Evolutionary conservation across 306 rosid genomes (phyloP).

Genomic region (Cicer pinnatifidum): DNA sequence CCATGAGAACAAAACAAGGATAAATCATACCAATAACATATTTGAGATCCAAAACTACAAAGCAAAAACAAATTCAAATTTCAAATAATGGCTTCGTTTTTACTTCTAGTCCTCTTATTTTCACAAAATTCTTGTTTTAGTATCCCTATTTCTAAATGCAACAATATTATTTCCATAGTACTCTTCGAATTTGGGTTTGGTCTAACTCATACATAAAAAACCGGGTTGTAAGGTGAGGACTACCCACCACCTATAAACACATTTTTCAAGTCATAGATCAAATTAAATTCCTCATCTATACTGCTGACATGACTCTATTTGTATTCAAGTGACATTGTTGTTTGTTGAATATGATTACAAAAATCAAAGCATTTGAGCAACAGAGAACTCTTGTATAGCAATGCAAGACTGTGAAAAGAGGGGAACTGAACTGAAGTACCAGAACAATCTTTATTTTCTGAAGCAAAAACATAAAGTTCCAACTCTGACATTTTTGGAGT

Average conservation of each 20-base stretch:
- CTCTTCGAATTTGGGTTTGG: no score
- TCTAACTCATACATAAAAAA: no score
- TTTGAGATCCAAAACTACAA: constrained; percentile 42
- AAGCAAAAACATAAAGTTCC: neutral
- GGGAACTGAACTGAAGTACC: neutral
- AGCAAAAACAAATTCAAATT: constrained; percentile 29
- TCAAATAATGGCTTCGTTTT: neutral
- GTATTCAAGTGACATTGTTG: constrained; percentile 6
- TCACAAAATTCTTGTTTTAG: neutral
- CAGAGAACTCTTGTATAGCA: constrained; percentile 13
- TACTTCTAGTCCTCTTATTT: neutral
- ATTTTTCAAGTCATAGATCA: neutral
- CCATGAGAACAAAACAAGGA: constrained; percentile 20
- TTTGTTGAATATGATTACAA: constrained; percentile 20
- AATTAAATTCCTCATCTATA: neutral
- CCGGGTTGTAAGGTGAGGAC: no score
- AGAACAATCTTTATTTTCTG: neutral
- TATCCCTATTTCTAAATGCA: constrained; percentile 5
- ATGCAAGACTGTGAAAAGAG: constrained; percentile 13
- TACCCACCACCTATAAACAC: no score
- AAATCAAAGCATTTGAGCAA: constrained; percentile 10
- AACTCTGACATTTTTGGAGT: neutral
- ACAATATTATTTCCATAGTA: neutral
- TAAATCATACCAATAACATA: constrained; percentile 3
- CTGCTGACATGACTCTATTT: neutral